These are phyloP conservation scores for Thalassiosira sp. DNA, from an alignment of 352 stramenopile genomes.

Conservation along the genomic window DNA sequence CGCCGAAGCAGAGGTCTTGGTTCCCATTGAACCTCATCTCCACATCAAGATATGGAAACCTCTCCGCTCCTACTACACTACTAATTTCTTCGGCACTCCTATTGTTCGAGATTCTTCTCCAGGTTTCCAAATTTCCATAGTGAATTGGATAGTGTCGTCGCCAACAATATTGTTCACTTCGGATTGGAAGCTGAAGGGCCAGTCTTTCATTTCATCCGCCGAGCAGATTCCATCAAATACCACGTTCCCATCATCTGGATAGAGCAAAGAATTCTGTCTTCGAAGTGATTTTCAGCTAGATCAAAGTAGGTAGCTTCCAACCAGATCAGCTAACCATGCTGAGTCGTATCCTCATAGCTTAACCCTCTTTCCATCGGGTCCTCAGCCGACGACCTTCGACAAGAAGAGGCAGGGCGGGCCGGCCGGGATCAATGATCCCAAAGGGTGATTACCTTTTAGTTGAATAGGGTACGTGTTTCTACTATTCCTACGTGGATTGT, in stretches of 20 bases:
- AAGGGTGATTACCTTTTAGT: too few species aligned
- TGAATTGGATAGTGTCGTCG: background rate
- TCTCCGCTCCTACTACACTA: background rate
- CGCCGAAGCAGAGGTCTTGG: slow-evolving; percentile 7
- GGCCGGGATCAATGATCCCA: too few species aligned
- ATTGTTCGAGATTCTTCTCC: background rate
- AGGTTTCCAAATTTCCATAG: slow-evolving; percentile 21
- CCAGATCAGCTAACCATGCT: slow-evolving; percentile 18
- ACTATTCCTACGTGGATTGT: slow-evolving; percentile 2
- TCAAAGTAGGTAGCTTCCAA: slow-evolving; percentile 13
- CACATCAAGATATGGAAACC: slow-evolving; percentile 10
- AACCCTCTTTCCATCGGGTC: too few species aligned
- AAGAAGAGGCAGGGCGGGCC: too few species aligned
- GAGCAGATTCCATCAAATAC: background rate
- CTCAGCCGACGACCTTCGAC: too few species aligned
- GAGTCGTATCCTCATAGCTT: too few species aligned
- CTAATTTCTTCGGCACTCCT: background rate
- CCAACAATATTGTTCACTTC: background rate
- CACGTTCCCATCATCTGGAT: slow-evolving; percentile 14
- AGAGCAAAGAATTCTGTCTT: background rate
- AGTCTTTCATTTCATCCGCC: slow-evolving; percentile 1
- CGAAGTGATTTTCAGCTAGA: background rate
- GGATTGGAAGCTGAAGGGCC: background rate
- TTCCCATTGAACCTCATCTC: slow-evolving; percentile 2
- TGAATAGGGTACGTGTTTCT: too few species aligned